Base-by-base conservation (phyloP, 495 filamentous ascomycete genomes). In the Hyphodiscus hymeniophilus region DNA sequence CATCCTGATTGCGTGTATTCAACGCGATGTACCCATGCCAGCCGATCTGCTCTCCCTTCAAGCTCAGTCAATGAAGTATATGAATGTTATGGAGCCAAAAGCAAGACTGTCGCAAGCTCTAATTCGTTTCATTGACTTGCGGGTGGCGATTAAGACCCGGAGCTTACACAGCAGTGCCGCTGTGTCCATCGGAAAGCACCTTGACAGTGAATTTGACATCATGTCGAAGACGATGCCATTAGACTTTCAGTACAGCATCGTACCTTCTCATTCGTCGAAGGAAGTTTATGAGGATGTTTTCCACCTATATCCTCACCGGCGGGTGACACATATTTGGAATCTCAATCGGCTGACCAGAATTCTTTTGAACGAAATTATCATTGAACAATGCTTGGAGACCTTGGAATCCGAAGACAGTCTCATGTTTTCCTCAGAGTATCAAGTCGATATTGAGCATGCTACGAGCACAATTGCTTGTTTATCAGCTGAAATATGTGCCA, bases 311-410 rank as follows among this genome's bases (percentile, higher is more conserved):
- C 12, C 20, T 7, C 13, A 43, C 28, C 7, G 15, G 17, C 40
- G 24, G 10, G 24, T 31, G 40, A 43, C 40, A 3, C 40, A 43
- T 7, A 31, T 28, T 10, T 43, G 40, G 40, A 43, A 43, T 8
- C 12, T 24, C 5, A 23, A 26, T 28, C 40, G 40, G 10, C 24
- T 43, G 1, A 11, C 28, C n/a, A 10, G 40, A 31, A 43, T 43
- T 16, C 40, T 43, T 1, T 11, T 43, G 8, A 43, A 43, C 24
- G 22, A 26, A 12, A 22, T 31, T 3, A 26, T 43, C 8, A 31
- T 11, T 13, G 21, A 43, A 13, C 40, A 43, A 21, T 42, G 24
- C 20, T 23, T 43, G 6, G 13, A 36, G 13, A n/a, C 15, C 6
- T n/a, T 36, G 4, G 34, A 15, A n/a, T 4, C 17, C 4, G 34